A percentile compares a stretch with the other conserved stretches of the same genome.
Conservation (phyloP, 2,329 filamentous ascomycete genomes). For the Penicillium hordei region DNA sequence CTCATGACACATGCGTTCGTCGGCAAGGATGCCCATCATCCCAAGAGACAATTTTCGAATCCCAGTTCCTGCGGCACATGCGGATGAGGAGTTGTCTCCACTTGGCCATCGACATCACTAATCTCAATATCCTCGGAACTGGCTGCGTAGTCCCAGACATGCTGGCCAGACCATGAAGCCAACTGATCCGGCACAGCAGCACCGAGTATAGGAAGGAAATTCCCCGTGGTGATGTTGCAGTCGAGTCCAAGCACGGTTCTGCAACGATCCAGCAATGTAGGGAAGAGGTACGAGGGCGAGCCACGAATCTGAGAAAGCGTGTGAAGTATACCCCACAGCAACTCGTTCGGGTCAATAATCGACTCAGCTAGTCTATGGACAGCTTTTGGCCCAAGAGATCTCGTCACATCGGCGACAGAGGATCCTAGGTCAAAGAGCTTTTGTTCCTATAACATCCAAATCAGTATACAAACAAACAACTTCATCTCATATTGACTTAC, state of each 20-base stretch:
- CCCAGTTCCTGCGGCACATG: slow-evolving; percentile 6
- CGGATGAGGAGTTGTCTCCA: slow-evolving; percentile 2
- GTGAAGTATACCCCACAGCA: slow-evolving; percentile 42
- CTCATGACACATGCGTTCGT: not conserved
- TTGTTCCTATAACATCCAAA: slow-evolving; percentile 33
- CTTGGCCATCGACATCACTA: slow-evolving; percentile 8
- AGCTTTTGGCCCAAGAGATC: slow-evolving; percentile 31
- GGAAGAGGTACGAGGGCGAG: slow-evolving; percentile 40
- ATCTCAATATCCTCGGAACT: slow-evolving; percentile 5
- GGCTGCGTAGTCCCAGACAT: slow-evolving; percentile 18
- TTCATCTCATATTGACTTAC: slow-evolving; percentile 50
- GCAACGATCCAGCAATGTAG: slow-evolving; percentile 33
- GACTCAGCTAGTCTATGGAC: slow-evolving; percentile 32
- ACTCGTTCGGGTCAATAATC: slow-evolving; percentile 34
- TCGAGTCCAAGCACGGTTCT: slow-evolving; percentile 34
- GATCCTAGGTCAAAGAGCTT: slow-evolving; percentile 39
- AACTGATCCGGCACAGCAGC: slow-evolving; percentile 12
- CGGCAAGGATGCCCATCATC: not conserved
- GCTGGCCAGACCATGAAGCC: slow-evolving; percentile 18
- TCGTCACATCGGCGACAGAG: slow-evolving; percentile 36
- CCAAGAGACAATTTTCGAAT: slow-evolving; percentile 9
- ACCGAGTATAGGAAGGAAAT: slow-evolving; percentile 28
- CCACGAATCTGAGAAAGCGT: slow-evolving; percentile 41
- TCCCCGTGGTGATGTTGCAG: slow-evolving; percentile 30
- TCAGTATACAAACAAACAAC: not conserved